Conservation (phyloP, 2,329 filamentous ascomycete genomes). For the Hortaea werneckii region DNA sequence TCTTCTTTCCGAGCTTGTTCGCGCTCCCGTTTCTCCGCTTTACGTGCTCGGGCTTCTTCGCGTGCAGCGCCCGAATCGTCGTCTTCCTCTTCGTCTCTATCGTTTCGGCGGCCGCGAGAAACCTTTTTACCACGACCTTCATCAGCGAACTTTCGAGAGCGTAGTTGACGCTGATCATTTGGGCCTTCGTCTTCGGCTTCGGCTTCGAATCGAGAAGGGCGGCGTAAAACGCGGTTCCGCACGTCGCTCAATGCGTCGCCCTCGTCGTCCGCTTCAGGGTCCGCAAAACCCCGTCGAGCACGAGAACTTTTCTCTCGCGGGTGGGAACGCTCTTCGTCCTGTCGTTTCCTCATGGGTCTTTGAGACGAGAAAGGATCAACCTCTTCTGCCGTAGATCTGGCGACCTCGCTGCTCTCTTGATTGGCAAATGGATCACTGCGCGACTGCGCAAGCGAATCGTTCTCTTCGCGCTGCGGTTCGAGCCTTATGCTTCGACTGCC, state of each 20-base stretch:
- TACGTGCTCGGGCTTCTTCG: conserved; percentile 16
- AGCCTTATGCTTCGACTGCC: neutral
- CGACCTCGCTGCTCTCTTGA: no score
- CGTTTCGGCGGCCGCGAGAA: conserved; percentile 7
- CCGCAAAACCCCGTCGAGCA: no score
- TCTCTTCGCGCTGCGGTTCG: neutral
- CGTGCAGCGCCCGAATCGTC: conserved; percentile 15
- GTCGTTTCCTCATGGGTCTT: neutral
- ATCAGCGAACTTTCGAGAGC: conserved; percentile 12
- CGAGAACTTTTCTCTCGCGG: no score
- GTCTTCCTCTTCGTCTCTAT: conserved; percentile 20
- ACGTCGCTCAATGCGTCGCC: neutral
- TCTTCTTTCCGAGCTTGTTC: conserved; percentile 2
- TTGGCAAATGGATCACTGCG: no score
- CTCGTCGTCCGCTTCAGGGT: neutral
- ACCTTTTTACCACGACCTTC: conserved; percentile 5
- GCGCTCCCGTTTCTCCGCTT: conserved; percentile 8
- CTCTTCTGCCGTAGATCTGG: neutral
- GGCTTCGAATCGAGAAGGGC: neutral
- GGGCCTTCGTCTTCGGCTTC: neutral
- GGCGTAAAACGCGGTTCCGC: neutral
- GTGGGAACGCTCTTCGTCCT: neutral
- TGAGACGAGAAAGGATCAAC: neutral
- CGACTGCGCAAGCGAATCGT: no score
- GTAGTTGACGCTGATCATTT: conserved; percentile 7